Evolutionary conservation across 306 rosid species (phyloP), one percentile per base, ranked within the genome.

Genomic region (Trifolium repens): DNA sequence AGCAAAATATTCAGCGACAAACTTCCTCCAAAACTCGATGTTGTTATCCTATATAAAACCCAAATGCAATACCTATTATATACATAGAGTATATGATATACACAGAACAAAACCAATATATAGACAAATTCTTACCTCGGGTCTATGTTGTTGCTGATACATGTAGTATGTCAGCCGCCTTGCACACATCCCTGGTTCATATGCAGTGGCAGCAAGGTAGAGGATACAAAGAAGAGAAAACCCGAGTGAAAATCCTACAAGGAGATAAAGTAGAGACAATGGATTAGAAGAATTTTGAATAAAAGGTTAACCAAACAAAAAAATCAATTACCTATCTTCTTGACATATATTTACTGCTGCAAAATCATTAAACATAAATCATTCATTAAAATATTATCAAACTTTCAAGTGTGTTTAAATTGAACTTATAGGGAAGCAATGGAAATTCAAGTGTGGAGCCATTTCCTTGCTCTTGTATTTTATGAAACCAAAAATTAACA

Each of bases 171-270:
- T 94, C 81, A 94, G 81, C 78, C 97, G 90, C 85, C 93, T 84
- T 3, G 98, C 98, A 85, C 98, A 94, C 96, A 87, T 90, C 75
- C 98, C 98, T 55, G 98, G 97, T 80, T 94, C 98, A 87, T 94
- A 94, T 44, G 43, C 85, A 13, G 96, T 17, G 19, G 19, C 19
- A 17, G 19, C 19, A 17, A 17, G 19, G 19, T 17, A 17, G 19
- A 17, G 19, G 19, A 17, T 17, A 17, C 19, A 17, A 17, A 17
- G 19, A 17, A 17, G 19, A 17, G 19, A 17, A 17, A 17, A 85
- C 98, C 91, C 96, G 85, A 17, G 19, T 17, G 19, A 17, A 17
- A 17, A 17, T 17, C 19, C 19, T 17, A 17, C 19, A 17, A 17
- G 19, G 19, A 17, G 19, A 17, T 17, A 17, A 17, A 17, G 19